Evolutionary conservation across 352 stramenopile genomes (phyloP), one percentile per base, ranked within the genome.

Genomic region (Phytophthora colocasiae): DNA sequence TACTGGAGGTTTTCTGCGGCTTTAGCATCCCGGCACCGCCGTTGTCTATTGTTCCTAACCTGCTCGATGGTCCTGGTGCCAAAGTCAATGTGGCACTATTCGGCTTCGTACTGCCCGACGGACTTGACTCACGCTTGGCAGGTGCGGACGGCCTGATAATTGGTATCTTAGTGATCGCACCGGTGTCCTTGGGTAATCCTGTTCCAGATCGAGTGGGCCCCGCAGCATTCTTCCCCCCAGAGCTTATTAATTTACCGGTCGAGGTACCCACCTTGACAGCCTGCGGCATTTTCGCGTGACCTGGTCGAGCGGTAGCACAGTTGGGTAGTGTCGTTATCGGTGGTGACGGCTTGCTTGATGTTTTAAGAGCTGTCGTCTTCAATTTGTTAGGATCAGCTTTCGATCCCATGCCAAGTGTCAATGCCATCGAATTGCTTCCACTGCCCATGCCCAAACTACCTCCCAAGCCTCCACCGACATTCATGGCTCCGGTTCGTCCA

Each of bases 71-170:
- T 36, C 61, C 62, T 15, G 67, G 40, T 34, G 62, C 51, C 22
- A 71, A 34, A 8, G 58, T 45, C 36, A 75, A 22, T 1, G 67
- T 64, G 31, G 64, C 44, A 57, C 48, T 72, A 27, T 55, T 70
- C n/a, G 80, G 80, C 19, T 90, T 90, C 14, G 71, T 84, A 6
- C 65, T 76, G 10, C 60, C 76, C 6, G 75, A 87, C 11, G 83
- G 83, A 50, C 83, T 92, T 51, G 69, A 81, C 62, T 92, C 83
- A 34, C 83, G 75, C 58, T 92, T 92, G 22, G 81, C 78, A 26
- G 81, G 83, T n/a, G 83, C 83, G 0, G 81, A 81, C 27, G 83
- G 83, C 14, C 81, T 72, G 27, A 90, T 92, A 63, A 89, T 92
- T 12, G 83, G 83, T 63, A 92, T 92, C 56, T 92, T 92, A 15